These are phyloP conservation scores for Gleditsia sinensis DNA, from an alignment of 306 rosid species.

Conservation along the genomic window DNA sequence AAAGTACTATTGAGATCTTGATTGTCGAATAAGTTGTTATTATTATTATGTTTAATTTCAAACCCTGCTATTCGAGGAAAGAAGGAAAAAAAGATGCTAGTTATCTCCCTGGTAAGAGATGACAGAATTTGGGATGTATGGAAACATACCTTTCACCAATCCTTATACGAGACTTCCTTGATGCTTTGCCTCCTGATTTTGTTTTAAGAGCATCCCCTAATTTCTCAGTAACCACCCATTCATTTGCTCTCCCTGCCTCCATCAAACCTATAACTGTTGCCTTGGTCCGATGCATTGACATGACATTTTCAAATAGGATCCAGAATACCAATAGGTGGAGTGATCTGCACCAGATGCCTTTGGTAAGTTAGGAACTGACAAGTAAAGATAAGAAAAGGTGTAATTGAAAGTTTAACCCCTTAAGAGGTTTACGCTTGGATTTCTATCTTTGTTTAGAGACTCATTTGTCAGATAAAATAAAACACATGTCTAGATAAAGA, in stretches of 20 bases:
- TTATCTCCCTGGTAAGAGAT: not conserved
- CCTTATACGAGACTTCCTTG: constrained; percentile 53
- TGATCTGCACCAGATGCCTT: constrained; percentile 56
- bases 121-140: not conserved
- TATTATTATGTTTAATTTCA: no score
- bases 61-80: not conserved
- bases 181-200: constrained; percentile 60
- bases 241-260: constrained; percentile 82
- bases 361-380: constrained; percentile 8
- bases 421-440: no score
- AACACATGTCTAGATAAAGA: no score
- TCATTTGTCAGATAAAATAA: no score
- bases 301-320: constrained; percentile 93
- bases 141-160: constrained; percentile 63
- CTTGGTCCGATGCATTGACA: constrained; percentile 92
- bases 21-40: not conserved
- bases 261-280: constrained; percentile 86
- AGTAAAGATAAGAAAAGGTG: not conserved
- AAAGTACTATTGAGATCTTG: not conserved
- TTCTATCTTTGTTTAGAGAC: no score
- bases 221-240: constrained; percentile 97
- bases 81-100: not conserved
- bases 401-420: no score
- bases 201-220: constrained; percentile 84
- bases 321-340: constrained; percentile 80